phyloP scores from a whole-genome alignment of 2,329 filamentous ascomycete genomes.

The Lasiodiplodia theobromae region DNA sequence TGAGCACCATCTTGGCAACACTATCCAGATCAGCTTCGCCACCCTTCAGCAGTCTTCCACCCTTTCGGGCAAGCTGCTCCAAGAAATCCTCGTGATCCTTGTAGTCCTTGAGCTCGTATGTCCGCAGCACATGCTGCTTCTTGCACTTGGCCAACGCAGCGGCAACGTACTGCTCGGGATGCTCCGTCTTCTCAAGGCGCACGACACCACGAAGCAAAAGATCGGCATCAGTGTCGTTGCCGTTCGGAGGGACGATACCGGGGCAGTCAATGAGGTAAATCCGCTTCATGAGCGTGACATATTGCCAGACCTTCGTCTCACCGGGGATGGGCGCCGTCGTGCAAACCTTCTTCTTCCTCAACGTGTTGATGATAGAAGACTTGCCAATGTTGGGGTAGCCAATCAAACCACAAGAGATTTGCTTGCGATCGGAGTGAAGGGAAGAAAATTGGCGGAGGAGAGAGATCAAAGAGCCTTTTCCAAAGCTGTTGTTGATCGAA shows the following conservation, averaged over 20 bases:
- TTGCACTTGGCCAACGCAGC: conserved; percentile 83
- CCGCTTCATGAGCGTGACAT: conserved; percentile 92
- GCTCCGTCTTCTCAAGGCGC: conserved; percentile 92
- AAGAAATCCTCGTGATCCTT: conserved; percentile 81
- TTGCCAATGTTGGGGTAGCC: conserved; percentile 95
- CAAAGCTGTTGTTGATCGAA: conserved; percentile 93
- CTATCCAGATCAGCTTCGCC: conserved; percentile 96
- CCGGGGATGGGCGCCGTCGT: conserved; percentile 93
- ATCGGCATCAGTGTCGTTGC: conserved; percentile 82
- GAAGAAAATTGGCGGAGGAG: conserved; percentile 91
- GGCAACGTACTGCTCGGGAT: conserved; percentile 94
- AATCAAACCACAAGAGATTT: conserved; percentile 90
- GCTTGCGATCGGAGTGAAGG: conserved; percentile 88
- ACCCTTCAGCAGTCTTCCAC: conserved; percentile 83
- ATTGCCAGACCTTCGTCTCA: conserved; percentile 98
- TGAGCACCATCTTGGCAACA: conserved; percentile 95
- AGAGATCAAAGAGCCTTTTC: conserved; percentile 92
- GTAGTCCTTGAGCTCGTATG: conserved; percentile 82
- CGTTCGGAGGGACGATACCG: conserved; percentile 90
- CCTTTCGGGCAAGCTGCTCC: conserved; percentile 85
- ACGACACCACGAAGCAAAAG: conserved; percentile 91
- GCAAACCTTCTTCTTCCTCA: conserved; percentile 93
- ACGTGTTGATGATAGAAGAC: conserved; percentile 94
- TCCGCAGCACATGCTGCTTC: conserved; percentile 86
- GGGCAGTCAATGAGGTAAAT: conserved; percentile 97